phyloP scores from a whole-genome alignment of 352 stramenopile species.

The Saprolegnia diclina region DNA sequence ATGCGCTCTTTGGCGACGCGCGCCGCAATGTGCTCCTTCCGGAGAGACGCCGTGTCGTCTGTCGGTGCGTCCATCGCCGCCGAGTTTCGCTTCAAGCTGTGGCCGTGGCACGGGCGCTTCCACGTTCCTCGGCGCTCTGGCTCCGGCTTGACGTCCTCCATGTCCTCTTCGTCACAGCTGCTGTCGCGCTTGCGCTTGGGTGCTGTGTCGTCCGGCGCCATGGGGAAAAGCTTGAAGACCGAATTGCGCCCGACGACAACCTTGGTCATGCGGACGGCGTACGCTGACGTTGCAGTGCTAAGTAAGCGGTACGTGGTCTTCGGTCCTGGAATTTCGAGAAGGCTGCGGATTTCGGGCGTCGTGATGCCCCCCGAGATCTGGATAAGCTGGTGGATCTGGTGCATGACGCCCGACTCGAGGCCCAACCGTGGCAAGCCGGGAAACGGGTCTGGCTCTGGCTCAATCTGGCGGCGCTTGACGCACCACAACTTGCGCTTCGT shows the following conservation, averaged over 20 bases:
- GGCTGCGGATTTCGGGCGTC: slow-evolving; percentile 4
- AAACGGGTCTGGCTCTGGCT: not conserved
- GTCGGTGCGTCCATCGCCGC: not conserved
- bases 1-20: slow-evolving; percentile 2
- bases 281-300: slow-evolving; percentile 1
- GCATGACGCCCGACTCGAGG: not conserved
- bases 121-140: not conserved
- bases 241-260: slow-evolving; percentile 20
- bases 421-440: not conserved
- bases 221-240: slow-evolving; percentile 11
- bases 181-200: not conserved
- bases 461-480: not conserved
- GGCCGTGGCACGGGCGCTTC: not conserved
- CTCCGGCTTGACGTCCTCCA: not conserved
- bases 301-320: slow-evolving; percentile 18
- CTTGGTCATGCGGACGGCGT: slow-evolving; percentile 19
- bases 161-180: not conserved
- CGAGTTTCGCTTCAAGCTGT: not conserved
- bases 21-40: slow-evolving; percentile 4
- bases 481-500: slow-evolving; percentile 16
- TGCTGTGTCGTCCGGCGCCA: not conserved
- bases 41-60: slow-evolving; percentile 10
- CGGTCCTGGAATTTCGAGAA: not conserved
- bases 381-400: slow-evolving; percentile 8
- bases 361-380: slow-evolving; percentile 8